Evolutionary conservation across 805 yeast species (phyloP).

Genomic region (Candida nitratophila): DNA sequence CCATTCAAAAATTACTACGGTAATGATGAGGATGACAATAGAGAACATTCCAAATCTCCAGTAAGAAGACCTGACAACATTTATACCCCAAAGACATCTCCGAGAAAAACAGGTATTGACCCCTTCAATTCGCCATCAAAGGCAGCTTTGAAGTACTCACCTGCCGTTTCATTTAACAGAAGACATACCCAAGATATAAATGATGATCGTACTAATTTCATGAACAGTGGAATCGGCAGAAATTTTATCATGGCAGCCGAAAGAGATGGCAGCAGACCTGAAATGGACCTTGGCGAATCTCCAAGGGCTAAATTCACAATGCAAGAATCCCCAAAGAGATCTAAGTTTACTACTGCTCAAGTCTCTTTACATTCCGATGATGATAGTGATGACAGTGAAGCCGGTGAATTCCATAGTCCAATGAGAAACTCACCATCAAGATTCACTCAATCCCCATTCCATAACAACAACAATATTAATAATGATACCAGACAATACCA

Average conservation of each 20-base stretch:
- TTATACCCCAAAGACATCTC: constrained; percentile 25
- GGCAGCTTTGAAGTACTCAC: constrained; percentile 34
- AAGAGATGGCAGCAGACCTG: constrained; percentile 25
- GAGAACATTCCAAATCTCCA: constrained; percentile 13
- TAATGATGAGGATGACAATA: constrained; percentile 8
- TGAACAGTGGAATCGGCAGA: constrained; percentile 30
- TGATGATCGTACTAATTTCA: constrained; percentile 29
- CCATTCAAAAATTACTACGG: constrained; percentile 19
- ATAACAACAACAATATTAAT: constrained; percentile 1
- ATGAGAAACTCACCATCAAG: constrained; percentile 16
- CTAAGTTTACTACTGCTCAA: constrained; percentile 40
- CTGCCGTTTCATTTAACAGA: constrained; percentile 33
- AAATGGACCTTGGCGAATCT: constrained; percentile 27
- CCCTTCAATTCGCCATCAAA: constrained; percentile 25
- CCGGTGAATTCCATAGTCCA: constrained; percentile 26
- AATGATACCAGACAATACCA: too few relatives aligned
- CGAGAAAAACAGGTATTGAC: constrained; percentile 14
- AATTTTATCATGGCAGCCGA: constrained; percentile 29
- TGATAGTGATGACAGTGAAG: constrained; percentile 24
- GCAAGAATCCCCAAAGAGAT: constrained; percentile 66
- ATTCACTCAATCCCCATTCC: constrained; percentile 13
- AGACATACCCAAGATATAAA: constrained; percentile 10
- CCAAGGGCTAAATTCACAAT: constrained; percentile 64
- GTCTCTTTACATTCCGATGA: constrained; percentile 42
- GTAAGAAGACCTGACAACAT: constrained; percentile 23